Base-by-base conservation (phyloP, 108 stramenopile genomes). In the Nitzschia sp. region DNA sequence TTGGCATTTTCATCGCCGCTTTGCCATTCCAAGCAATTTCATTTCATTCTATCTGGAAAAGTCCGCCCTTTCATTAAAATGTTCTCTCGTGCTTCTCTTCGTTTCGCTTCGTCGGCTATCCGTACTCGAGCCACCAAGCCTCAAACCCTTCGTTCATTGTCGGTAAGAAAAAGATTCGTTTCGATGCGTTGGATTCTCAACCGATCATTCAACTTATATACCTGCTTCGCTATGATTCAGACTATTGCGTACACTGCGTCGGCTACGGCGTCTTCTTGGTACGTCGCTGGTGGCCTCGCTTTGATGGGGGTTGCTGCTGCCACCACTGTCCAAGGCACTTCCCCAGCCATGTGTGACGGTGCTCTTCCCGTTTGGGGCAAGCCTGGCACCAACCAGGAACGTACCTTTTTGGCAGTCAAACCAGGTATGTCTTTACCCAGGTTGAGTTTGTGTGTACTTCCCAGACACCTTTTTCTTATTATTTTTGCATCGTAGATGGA, bases 391-490 rank as follows among this genome's bases (percentile, higher is more conserved):
- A 87, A 83, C 75, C 91, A 85, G 63, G 96, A 96, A 71, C 86
- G 94, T 31, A 94, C 91, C 49, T 96, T 93, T 78, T 79, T 96
- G 72, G 93, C 95, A 53, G 81, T 94, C 71, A 98, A 98, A 80
- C 97, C 98, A 17, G n/a, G n/a, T n/a, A n/a, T n/a, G n/a, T n/a
- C n/a, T n/a, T n/a, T n/a, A n/a, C n/a, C n/a, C n/a, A n/a, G n/a
- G n/a, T n/a, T n/a, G n/a, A n/a, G n/a, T n/a, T n/a, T n/a, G n/a
- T n/a, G n/a, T n/a, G n/a, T n/a, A n/a, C n/a, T n/a, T n/a, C n/a
- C n/a, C n/a, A n/a, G n/a, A n/a, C n/a, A n/a, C n/a, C n/a, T n/a
- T n/a, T n/a, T n/a, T n/a, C n/a, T n/a, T n/a, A n/a, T n/a, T n/a
- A n/a, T n/a, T n/a, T n/a, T n/a, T n/a, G n/a, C n/a, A n/a, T n/a